phyloP scores from a whole-genome alignment of 2,329 filamentous ascomycete genomes.

The Colletotrichum camelliae region DNA sequence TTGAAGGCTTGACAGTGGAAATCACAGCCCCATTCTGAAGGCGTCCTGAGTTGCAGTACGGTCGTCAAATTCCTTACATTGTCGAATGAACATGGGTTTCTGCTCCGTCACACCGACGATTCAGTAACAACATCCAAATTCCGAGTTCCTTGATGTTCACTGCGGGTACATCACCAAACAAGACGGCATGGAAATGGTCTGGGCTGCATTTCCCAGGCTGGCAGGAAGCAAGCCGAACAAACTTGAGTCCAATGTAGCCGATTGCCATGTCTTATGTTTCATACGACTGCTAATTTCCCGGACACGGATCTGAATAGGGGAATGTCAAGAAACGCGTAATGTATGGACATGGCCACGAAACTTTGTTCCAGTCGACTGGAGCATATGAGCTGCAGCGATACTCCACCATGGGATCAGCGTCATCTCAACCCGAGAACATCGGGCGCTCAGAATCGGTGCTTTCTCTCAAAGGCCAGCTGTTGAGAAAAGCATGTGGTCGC shows the following conservation, averaged over 20 bases:
- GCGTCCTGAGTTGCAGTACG: background rate
- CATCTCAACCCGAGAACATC: background rate
- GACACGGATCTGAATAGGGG: fast-evolving
- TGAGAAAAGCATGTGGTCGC: background rate
- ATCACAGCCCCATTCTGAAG: background rate
- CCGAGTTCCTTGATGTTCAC: background rate
- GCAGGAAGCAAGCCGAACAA: background rate
- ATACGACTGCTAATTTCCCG: no score
- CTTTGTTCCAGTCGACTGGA: background rate
- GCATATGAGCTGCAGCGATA: background rate
- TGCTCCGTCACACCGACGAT: background rate
- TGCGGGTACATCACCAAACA: background rate
- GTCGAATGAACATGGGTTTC: background rate
- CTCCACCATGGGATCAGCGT: background rate
- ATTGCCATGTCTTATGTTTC: no score
- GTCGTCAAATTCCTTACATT: background rate
- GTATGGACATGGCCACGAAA: background rate
- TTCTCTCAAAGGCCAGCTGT: background rate
- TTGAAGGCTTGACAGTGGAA: background rate
- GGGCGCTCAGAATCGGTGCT: background rate
- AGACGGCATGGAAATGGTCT: background rate
- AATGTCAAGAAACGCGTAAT: background rate
- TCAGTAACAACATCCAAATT: background rate
- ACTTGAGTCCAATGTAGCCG: background rate
- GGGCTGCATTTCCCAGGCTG: background rate